Conservation (phyloP, 148 eudicot species). For the Camellia granthamiana region DNA sequence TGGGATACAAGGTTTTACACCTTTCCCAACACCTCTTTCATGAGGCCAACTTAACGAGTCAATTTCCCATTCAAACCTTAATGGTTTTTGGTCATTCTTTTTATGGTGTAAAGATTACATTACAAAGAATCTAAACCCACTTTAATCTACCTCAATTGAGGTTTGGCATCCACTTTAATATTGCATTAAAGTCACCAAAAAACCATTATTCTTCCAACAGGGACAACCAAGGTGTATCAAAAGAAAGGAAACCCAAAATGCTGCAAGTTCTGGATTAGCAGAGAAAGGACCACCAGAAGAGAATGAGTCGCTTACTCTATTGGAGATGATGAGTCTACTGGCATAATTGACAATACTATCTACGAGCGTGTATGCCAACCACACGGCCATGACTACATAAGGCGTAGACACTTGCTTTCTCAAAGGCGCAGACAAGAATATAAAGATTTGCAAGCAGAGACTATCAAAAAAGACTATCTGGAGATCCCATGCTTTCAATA, state of each 20-base stretch:
- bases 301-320: slow-evolving; percentile 11
- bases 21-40: too few relatives aligned
- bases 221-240: slow-evolving; percentile 40
- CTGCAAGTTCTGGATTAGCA: slow-evolving; percentile 13
- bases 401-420: slow-evolving; percentile 26
- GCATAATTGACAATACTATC: slow-evolving; percentile 36
- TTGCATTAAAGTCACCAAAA: too few relatives aligned
- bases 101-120: too few relatives aligned
- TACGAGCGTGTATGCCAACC: slow-evolving; percentile 43
- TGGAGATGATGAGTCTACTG: slow-evolving; percentile 41
- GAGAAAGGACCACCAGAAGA: not conserved
- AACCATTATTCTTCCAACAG: too few relatives aligned
- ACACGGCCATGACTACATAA: slow-evolving; percentile 23
- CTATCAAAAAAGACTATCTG: not conserved
- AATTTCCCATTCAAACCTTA: too few relatives aligned
- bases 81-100: too few relatives aligned
- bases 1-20: too few relatives aligned
- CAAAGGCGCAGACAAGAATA: slow-evolving; percentile 23
- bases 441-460: slow-evolving; percentile 29
- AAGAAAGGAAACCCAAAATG: slow-evolving; percentile 42
- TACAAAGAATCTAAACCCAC: too few relatives aligned
- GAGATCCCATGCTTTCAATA: too few relatives aligned
- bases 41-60: too few relatives aligned
- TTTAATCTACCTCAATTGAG: too few relatives aligned
- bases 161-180: too few relatives aligned